A percentile compares a stretch with the other conserved stretches of the same genome.
These are phyloP conservation scores for Xylariaceae sp. DNA, from an alignment of 2,329 filamentous ascomycete genomes.

Conservation along the genomic window DNA sequence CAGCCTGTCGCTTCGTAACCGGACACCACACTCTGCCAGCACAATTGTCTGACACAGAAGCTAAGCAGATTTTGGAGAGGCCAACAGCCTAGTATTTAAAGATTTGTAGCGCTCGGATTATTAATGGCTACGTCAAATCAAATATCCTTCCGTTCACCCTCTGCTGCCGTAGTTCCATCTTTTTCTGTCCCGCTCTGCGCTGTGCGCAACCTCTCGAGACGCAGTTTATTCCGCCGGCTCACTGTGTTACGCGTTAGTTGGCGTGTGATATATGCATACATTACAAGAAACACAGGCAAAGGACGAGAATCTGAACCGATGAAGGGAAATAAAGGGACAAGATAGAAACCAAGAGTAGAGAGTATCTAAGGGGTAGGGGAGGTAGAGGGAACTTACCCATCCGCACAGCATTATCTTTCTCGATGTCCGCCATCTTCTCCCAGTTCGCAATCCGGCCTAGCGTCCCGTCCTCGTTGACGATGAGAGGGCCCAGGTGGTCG, in stretches of 20 bases:
- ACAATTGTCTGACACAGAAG: no score
- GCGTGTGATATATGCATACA: background rate
- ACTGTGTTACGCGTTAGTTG: slow-evolving; percentile 58
- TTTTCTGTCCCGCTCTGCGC: slow-evolving; percentile 12
- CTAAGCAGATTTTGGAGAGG: no score
- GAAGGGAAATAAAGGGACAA: background rate
- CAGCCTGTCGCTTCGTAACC: no score
- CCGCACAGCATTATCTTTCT: slow-evolving; percentile 70
- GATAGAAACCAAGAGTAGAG: background rate
- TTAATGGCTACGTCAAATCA: no score
- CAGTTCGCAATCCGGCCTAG: slow-evolving; percentile 76
- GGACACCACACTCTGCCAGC: no score
- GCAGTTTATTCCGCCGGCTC: slow-evolving; percentile 69
- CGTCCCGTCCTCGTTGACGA: slow-evolving; percentile 75
- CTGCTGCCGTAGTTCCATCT: slow-evolving; percentile 11
- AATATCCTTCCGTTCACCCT: background rate
- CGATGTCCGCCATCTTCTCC: slow-evolving; percentile 71
- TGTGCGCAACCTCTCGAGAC: slow-evolving; percentile 53
- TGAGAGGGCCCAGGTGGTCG: slow-evolving; percentile 73
- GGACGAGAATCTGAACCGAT: no score
- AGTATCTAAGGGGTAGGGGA: no score
- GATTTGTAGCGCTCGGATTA: no score
- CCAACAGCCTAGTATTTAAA: no score
- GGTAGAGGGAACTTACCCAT: slow-evolving; percentile 44
- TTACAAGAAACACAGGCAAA: background rate